Percentiles rank a stretch among this genome's conserved stretches.
Evolutionary conservation across 495 filamentous ascomycete species (phyloP).

Genomic region (Podospora pseudopauciseta): DNA sequence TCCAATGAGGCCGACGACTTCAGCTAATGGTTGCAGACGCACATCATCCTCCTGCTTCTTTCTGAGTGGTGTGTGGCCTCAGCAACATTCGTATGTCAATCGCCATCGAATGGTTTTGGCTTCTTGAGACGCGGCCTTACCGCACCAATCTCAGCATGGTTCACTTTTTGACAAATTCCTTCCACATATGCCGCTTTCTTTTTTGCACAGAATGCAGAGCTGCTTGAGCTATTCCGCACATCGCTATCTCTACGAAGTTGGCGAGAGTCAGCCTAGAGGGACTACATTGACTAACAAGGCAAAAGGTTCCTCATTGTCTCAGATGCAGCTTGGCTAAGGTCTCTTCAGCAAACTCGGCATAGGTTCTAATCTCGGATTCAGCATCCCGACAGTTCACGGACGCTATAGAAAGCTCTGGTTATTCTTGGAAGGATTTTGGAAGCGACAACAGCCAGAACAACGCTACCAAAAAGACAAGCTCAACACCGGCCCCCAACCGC

Average conservation of each 20-base stretch:
- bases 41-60: slow-evolving; percentile 11
- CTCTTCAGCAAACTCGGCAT: not conserved
- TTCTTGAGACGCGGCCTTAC: not conserved
- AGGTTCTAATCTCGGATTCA: slow-evolving; percentile 4
- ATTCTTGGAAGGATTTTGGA: slow-evolving; percentile 1
- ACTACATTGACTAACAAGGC: not conserved
- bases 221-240: not conserved
- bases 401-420: not conserved
- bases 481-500: not conserved
- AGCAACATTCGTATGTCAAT: slow-evolving; percentile 6
- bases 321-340: not conserved
- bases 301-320: not conserved
- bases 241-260: not conserved
- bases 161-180: not conserved
- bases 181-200: not conserved
- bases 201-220: not conserved
- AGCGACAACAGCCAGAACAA: not conserved
- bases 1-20: slow-evolving; percentile 47
- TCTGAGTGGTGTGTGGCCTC: not conserved
- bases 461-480: not conserved
- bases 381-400: not conserved
- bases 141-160: not conserved
- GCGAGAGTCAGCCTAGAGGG: not conserved
- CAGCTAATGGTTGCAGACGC: slow-evolving; percentile 31
- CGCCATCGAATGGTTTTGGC: not conserved